Conservation (phyloP, 176 grass and related monocot genomes). For the Ampelocalamus luodianensis region DNA sequence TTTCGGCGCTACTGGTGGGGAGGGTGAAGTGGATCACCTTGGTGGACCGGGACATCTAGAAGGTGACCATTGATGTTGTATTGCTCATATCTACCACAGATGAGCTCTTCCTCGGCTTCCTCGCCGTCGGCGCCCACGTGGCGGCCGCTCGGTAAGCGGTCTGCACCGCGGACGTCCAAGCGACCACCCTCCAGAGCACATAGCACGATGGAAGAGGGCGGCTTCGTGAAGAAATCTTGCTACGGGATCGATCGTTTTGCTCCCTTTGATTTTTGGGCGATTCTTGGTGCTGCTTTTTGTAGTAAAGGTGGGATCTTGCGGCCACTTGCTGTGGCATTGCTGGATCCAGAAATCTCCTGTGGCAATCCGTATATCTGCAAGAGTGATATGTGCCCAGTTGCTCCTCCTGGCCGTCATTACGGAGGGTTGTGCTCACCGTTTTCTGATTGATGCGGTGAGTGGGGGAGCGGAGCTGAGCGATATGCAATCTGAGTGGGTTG, state of each 20-base stretch:
- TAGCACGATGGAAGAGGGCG: neutral
- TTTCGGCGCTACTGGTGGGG: no score
- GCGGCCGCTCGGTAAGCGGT: no score
- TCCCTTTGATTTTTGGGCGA: conserved; percentile 36
- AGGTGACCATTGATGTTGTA: no score
- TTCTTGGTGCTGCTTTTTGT: conserved; percentile 39
- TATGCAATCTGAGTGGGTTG: conserved; percentile 26
- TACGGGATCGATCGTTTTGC: conserved; percentile 5
- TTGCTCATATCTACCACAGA: no score
- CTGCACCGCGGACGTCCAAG: no score
- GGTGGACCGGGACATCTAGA: no score
- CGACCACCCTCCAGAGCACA: no score
- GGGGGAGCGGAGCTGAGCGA: neutral
- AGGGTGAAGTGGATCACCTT: no score
- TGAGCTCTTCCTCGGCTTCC: no score
- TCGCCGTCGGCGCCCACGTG: no score
- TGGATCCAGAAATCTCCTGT: conserved; percentile 35
- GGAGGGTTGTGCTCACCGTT: neutral
- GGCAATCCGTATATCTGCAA: neutral
- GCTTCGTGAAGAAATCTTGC: conserved; percentile 37
- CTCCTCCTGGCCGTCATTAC: neutral
- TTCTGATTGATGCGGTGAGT: conserved; percentile 14
- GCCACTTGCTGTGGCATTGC: conserved; percentile 28
- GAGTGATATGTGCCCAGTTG: neutral
- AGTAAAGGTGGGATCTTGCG: conserved; percentile 52